Percentiles rank a stretch among this genome's conserved stretches.
Evolutionary conservation across 495 filamentous ascomycete genomes (phyloP).

Genomic region (Xylaria sp.): DNA sequence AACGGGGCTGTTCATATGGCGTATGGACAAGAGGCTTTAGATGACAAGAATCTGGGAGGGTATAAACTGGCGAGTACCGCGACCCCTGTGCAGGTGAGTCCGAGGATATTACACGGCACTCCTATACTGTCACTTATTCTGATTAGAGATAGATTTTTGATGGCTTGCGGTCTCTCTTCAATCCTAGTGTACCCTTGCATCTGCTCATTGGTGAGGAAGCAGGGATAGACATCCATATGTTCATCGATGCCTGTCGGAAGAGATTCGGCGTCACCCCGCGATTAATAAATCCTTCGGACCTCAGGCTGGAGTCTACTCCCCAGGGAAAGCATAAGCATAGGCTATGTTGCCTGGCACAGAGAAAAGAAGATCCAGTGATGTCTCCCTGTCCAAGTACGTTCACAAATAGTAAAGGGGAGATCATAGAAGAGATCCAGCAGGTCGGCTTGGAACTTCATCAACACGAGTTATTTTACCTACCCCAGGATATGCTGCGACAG

Average conservation of each 20-base stretch:
- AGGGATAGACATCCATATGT: conserved; percentile 46
- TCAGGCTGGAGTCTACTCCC: conserved; percentile 29
- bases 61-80: neutral
- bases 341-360: conserved; percentile 37
- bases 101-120: neutral
- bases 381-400: conserved; percentile 21
- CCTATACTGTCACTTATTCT: neutral
- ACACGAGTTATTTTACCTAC: conserved; percentile 44
- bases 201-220: conserved; percentile 46
- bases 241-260: conserved; percentile 32
- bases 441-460: conserved; percentile 53
- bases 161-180: conserved; percentile 34
- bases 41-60: conserved; percentile 18
- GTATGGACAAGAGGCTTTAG: conserved; percentile 35
- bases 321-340: conserved; percentile 31
- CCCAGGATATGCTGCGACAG: conserved; percentile 41
- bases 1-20: conserved; percentile 45
- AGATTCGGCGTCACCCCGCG: conserved; percentile 33
- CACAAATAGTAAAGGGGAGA: conserved; percentile 34
- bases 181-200: conserved; percentile 38
- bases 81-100: conserved; percentile 6
- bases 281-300: conserved; percentile 29
- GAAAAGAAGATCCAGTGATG: neutral
- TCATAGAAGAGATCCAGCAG: conserved; percentile 49
- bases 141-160: conserved; percentile 29